phyloP scores from a whole-genome alignment of 306 rosid species.

The Quercus bicolor region DNA sequence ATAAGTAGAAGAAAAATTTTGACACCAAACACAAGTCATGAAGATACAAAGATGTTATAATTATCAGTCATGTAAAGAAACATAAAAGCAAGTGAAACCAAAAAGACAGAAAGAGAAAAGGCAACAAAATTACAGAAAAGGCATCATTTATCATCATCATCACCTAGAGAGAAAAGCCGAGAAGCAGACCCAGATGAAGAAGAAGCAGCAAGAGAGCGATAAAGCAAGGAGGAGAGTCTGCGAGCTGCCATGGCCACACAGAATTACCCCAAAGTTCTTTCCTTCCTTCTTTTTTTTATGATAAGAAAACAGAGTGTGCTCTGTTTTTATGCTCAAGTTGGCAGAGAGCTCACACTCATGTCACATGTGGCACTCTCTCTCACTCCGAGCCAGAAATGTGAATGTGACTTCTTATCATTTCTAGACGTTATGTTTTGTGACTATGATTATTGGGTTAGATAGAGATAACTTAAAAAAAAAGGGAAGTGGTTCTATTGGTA shows the following conservation, averaged over 20 bases:
- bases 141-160: not conserved
- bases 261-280: not conserved
- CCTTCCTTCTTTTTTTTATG: not conserved
- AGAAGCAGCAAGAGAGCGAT: constrained; percentile 48
- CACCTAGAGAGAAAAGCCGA: constrained; percentile 58
- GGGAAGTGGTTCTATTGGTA: not conserved
- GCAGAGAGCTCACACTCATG: no score
- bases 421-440: not conserved
- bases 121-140: not conserved
- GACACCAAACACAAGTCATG: not conserved
- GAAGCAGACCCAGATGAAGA: constrained; percentile 42
- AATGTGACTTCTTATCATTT: not conserved
- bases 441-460: not conserved
- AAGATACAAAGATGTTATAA: not conserved
- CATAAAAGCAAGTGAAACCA: not conserved
- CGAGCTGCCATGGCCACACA: constrained; percentile 68
- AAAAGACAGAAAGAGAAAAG: not conserved
- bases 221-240: constrained; percentile 47
- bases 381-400: not conserved
- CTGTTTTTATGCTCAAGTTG: not conserved
- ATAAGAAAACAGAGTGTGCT: constrained; percentile 1
- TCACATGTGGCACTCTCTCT: not conserved
- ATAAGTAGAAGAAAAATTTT: not conserved
- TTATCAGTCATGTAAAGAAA: not conserved
- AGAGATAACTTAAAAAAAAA: not conserved